Conservation (phyloP, 2,329 filamentous ascomycete genomes). For the Capronia coronata region DNA sequence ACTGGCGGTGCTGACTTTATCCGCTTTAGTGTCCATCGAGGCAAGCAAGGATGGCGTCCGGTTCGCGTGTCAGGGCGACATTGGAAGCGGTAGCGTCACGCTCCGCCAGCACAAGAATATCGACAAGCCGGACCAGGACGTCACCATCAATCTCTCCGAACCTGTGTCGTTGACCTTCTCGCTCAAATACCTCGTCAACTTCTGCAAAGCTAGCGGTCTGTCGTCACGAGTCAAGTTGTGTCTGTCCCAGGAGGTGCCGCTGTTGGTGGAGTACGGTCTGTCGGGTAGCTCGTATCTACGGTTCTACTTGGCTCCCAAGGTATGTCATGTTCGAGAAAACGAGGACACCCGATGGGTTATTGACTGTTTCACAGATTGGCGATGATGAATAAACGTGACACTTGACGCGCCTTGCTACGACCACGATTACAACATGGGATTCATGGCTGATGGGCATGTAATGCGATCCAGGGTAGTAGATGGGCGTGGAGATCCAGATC, state of each 20-base stretch:
- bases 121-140: constrained; percentile 78
- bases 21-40: constrained; percentile 75
- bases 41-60: constrained; percentile 96
- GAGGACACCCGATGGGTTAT: constrained; percentile 33
- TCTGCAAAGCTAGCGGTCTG: constrained; percentile 92
- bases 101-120: constrained; percentile 82
- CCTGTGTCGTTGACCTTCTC: constrained; percentile 94
- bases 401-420: constrained; percentile 3
- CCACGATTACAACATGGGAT: background rate
- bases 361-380: constrained; percentile 54
- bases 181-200: constrained; percentile 98
- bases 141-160: constrained; percentile 85
- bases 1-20: constrained; percentile 4
- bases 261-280: constrained; percentile 86
- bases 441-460: too few relatives aligned
- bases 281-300: constrained; percentile 79
- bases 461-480: too few relatives aligned
- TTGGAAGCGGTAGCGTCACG: constrained; percentile 89
- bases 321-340: constrained; percentile 39
- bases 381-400: constrained; percentile 42
- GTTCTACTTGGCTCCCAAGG: constrained; percentile 98
- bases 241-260: constrained; percentile 90
- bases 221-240: constrained; percentile 81
- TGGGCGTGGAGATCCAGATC: too few relatives aligned
- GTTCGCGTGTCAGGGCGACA: constrained; percentile 88